These are phyloP conservation scores for Ogataea pini DNA, from an alignment of 805 yeast genomes.

Conservation along the genomic window DNA sequence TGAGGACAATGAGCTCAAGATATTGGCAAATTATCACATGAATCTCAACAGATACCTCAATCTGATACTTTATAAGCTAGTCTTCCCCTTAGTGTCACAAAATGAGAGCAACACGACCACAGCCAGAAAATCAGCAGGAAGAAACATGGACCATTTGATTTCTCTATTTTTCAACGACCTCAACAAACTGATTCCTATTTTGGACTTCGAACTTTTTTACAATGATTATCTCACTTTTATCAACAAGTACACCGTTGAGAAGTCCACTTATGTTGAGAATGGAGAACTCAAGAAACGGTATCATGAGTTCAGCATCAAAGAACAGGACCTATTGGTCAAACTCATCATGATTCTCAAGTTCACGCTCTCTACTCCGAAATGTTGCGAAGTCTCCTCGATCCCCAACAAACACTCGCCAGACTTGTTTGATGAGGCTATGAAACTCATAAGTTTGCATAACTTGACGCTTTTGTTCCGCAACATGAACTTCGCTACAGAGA, in stretches of 20 bases:
- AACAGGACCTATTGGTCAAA: constrained; percentile 45
- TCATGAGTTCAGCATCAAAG: constrained; percentile 34
- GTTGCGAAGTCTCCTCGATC: constrained; percentile 23
- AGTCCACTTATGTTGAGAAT: constrained; percentile 40
- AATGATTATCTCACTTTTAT: constrained; percentile 51
- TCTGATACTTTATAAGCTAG: constrained; percentile 34
- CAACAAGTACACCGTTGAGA: constrained; percentile 36
- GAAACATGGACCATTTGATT: constrained; percentile 46
- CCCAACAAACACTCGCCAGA: constrained; percentile 31
- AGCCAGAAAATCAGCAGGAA: constrained; percentile 24
- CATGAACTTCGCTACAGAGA: constrained; percentile 46
- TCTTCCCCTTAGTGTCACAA: constrained; percentile 33
- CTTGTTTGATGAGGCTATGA: constrained; percentile 35
- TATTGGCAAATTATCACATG: constrained; percentile 37
- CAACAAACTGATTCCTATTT: constrained; percentile 54
- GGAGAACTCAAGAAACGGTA: constrained; percentile 42
- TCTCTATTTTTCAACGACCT: constrained; percentile 51
- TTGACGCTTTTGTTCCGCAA: constrained; percentile 46
- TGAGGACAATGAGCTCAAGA: constrained; percentile 17
- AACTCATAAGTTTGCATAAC: constrained; percentile 39
- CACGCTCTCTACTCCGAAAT: constrained; percentile 42
- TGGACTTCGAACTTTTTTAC: constrained; percentile 55
- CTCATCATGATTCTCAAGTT: constrained; percentile 55
- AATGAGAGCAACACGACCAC: constrained; percentile 7
- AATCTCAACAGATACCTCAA: constrained; percentile 38